Evolutionary conservation across 2,329 filamentous ascomycete genomes (phyloP), one percentile per base, ranked within the genome.

Genomic region (Xenoacremonium recifei): DNA sequence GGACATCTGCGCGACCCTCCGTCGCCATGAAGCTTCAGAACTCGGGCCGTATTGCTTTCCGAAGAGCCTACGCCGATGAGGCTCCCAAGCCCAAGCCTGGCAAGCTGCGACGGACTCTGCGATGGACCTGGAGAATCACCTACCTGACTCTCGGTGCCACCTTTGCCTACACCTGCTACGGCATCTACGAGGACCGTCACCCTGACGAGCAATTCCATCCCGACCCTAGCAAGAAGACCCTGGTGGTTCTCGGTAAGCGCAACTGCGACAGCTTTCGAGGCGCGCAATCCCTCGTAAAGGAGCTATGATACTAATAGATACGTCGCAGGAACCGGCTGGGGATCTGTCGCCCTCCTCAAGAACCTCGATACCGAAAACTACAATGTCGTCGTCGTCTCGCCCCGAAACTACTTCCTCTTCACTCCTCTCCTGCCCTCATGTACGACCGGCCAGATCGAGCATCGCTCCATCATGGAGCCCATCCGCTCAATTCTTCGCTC

Each of bases 361-460:
- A 96, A 95, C 67, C 87, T 99, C 69, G 91, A 99, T 65, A 96
- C 92, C 48, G 88, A 95, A 69, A 95, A 97, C 79, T 99, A 97
- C 82, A 97, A 99, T 68, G 92, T 97, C 68, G 71, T 97, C 64
- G 90, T 99, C 66, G 89, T 99, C 67, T 97, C 93, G 37, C 93
- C 93, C 40, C 89, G 93, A 66, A 99, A 99, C 75, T 99, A 96
- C 81, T 99, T 99, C 84, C 85, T 99, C 57, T 99, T 99, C 79
- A 99, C 93, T 21, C 93, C 93, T 47, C 83, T 99, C 45, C 82
- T 99, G 48, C 93, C 93, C 53, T 97, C 92, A 64, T 99, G 93
- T 73, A 97, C 93, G 39, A 96, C 92, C 54, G 93, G 93, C 60
- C 87, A 89, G 58, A 93, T 99, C 68, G 93, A 99, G 78, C 93